Evolutionary conservation across 257 asterid genomes (phyloP), one percentile per base, ranked within the genome.

Genomic region (Gentiana straminea): DNA sequence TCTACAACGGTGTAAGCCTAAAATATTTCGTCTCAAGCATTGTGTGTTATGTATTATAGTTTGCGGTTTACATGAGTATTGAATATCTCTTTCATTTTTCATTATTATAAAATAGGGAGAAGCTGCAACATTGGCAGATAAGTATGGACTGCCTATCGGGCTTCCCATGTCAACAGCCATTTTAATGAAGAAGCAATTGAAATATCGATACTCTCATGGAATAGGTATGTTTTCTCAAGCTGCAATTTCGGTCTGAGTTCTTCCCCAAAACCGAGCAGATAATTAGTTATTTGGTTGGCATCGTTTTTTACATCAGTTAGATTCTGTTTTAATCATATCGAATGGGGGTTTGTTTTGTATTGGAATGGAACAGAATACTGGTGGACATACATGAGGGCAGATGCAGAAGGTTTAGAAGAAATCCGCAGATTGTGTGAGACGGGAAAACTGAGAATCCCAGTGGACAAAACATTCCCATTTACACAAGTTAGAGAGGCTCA

Each of bases 351-450:
- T 7, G 8, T 41, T 41, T 41, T 5, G 7, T 41, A 10, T 66
- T 41, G 4, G 8, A 60, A 58, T n/a, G 59, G 67, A 35, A 52
- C 91, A 90, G 98, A 80, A 65, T 90, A 90, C 67, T 82, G 75
- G 66, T 90, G 96, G 96, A 79, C 74, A 41, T 90, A 86, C 77
- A 90, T 86, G 98, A 84, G 98, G 75, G 80, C 94, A 7, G 98
- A 90, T 52, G 72, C 75, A 3, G 96, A 90, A 75, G 98, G 94
- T 13, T 70, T 90, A 64, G 70, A 76, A 9, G 94, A 90, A 76
- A 86, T 90, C 13, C 77, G 87, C 9, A 70, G 84, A 69, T 75
- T 90, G 43, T 64, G 77, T 15, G 94, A 64, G 53, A 67, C 33
- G 47, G 98, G 95, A 5, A 84, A 82, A 79, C 79, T 86, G 71